Evolutionary conservation across 345 rosid genomes (phyloP).

Genomic region (Salix viminalis): DNA sequence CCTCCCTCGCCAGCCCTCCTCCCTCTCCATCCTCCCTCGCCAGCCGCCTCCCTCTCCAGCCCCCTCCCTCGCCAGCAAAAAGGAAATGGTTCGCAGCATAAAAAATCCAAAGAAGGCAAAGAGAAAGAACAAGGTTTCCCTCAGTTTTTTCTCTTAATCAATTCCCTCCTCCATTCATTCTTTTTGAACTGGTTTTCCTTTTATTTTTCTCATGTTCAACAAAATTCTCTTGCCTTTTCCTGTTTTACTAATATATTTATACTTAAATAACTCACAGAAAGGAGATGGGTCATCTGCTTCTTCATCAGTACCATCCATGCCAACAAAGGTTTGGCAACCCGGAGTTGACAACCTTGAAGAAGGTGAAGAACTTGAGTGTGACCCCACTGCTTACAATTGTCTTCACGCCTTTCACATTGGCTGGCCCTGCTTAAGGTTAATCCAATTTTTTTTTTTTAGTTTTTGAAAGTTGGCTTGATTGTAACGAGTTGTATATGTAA

Average conservation of each 20-base stretch:
- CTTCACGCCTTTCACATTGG: constrained; percentile 88
- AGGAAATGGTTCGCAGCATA: constrained; percentile 61
- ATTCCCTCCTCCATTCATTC: not conserved
- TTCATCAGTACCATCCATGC: constrained; percentile 48
- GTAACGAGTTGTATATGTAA: not conserved
- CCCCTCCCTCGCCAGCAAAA: too few relatives aligned
- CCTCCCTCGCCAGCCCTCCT: too few relatives aligned
- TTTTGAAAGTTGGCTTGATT: not conserved
- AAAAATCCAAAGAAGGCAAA: constrained; percentile 73
- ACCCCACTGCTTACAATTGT: constrained; percentile 80
- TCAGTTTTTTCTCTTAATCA: not conserved
- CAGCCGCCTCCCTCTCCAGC: too few relatives aligned
- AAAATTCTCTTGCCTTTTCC: not conserved
- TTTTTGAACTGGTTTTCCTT: not conserved
- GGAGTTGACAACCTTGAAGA: constrained; percentile 94
- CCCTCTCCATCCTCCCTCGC: too few relatives aligned
- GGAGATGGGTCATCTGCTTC: constrained; percentile 61
- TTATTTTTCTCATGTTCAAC: not conserved
- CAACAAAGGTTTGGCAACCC: constrained; percentile 90
- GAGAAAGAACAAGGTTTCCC: constrained; percentile 66
- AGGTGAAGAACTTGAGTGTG: constrained; percentile 95
- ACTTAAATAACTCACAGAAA: constrained; percentile 25
- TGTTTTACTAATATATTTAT: not conserved
- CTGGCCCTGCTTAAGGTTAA: constrained; percentile 93
- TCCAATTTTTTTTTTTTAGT: not conserved